phyloP scores from a whole-genome alignment of 78 protist species.

The Dictyostelium firmibasis region DNA sequence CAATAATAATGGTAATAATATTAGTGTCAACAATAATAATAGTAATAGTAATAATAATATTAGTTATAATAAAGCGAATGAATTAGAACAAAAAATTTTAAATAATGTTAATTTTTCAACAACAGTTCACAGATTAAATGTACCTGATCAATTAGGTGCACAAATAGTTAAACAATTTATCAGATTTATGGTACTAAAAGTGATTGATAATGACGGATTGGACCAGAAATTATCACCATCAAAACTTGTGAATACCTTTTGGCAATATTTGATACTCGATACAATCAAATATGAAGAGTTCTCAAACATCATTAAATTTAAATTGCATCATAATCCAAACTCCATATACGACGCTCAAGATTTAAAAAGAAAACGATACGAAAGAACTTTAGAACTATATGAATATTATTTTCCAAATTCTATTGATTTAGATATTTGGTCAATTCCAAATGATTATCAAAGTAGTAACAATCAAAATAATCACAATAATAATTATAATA shows the following conservation, averaged over 20 bases:
- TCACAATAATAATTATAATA: neutral
- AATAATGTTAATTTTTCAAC: constrained; percentile 5
- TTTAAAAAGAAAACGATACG: neutral
- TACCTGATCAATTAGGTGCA: neutral
- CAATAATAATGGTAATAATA: neutral
- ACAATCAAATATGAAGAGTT: neutral
- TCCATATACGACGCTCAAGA: neutral
- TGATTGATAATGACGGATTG: neutral
- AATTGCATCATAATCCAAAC: constrained; percentile 8
- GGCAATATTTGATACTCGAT: neutral
- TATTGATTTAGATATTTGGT: neutral
- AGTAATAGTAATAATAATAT: neutral
- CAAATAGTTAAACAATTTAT: neutral
- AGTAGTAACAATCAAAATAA: neutral
- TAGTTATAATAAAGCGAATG: neutral
- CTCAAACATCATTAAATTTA: neutral
- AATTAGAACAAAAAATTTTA: neutral
- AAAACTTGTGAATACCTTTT: neutral
- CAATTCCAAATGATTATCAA: neutral
- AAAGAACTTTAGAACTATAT: neutral
- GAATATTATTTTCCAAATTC: neutral
- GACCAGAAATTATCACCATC: neutral
- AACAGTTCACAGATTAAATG: neutral
- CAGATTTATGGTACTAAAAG: neutral
- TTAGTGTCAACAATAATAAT: neutral